Conservation (phyloP, 768 basidiomycete species). For the Auricularia heimuer region DNA sequence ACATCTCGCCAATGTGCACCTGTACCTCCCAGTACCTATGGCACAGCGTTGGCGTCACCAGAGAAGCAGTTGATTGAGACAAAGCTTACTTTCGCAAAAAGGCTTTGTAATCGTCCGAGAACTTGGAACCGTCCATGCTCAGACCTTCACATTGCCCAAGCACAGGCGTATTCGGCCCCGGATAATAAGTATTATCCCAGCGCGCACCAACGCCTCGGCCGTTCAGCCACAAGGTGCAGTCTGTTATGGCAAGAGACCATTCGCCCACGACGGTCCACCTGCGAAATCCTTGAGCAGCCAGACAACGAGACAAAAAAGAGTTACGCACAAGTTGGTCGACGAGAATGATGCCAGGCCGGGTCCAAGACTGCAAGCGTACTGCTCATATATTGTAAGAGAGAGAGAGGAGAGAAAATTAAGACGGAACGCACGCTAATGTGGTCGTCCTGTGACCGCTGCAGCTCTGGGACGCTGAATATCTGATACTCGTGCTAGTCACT, state of each 20-base stretch:
- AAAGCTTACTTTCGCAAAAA: slow-evolving; percentile 48
- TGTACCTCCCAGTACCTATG: slow-evolving; percentile 73
- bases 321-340: slow-evolving; percentile 32
- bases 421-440: slow-evolving; percentile 42
- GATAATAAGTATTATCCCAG: slow-evolving; percentile 51
- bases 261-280: slow-evolving; percentile 68
- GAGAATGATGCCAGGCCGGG: slow-evolving; percentile 37
- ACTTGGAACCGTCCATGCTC: slow-evolving; percentile 50
- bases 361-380: slow-evolving; percentile 48
- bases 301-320: neutral
- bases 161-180: slow-evolving; percentile 27
- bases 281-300: neutral
- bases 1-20: slow-evolving; percentile 59
- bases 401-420: neutral
- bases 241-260: slow-evolving; percentile 66
- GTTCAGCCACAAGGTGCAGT: slow-evolving; percentile 73
- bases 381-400: slow-evolving; percentile 7
- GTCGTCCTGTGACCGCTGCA: slow-evolving; percentile 42
- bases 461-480: slow-evolving; percentile 51
- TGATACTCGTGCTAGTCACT: slow-evolving; percentile 56
- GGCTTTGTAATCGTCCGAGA: slow-evolving; percentile 51
- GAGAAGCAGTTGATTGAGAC: neutral
- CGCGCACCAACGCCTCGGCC: slow-evolving; percentile 61
- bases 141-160: slow-evolving; percentile 54
- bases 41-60: slow-evolving; percentile 8